Evolutionary conservation across 1,284 basidiomycete species (phyloP).

Genomic region (Microbotryum saponariae): DNA sequence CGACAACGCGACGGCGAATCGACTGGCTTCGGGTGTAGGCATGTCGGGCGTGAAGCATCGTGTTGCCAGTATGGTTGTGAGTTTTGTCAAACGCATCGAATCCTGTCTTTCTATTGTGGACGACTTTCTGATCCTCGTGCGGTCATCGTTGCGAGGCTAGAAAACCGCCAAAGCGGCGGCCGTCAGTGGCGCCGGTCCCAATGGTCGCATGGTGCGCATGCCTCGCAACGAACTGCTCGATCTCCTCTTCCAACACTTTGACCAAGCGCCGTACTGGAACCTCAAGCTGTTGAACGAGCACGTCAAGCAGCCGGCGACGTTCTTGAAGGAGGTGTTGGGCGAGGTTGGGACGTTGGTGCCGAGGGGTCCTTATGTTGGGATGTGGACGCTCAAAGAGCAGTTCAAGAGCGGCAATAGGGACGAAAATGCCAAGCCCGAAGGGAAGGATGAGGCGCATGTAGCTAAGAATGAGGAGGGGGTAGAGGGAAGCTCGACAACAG

Average conservation of each 20-base stretch:
- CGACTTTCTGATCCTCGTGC: not conserved
- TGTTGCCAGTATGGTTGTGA: conserved; percentile 35
- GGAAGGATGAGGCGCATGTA: too few relatives aligned
- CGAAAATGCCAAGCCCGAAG: too few relatives aligned
- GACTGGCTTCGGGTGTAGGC: conserved; percentile 36
- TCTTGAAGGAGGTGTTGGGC: conserved; percentile 75
- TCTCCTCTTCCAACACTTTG: conserved; percentile 70
- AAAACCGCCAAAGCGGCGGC: conserved; percentile 31
- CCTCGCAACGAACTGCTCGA: conserved; percentile 83
- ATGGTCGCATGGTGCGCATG: conserved; percentile 52
- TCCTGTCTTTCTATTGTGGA: too few relatives aligned
- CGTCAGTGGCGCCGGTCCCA: conserved; percentile 23
- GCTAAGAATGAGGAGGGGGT: too few relatives aligned
- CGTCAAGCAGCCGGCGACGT: conserved; percentile 83
- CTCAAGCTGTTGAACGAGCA: conserved; percentile 62
- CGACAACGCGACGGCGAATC: conserved; percentile 39
- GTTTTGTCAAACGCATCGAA: not conserved
- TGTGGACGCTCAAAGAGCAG: conserved; percentile 40
- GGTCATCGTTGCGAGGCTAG: not conserved
- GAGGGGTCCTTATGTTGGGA: conserved; percentile 54
- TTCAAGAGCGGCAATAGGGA: too few relatives aligned
- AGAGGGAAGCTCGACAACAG: too few relatives aligned
- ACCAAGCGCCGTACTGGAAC: conserved; percentile 70
- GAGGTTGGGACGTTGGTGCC: conserved; percentile 75
- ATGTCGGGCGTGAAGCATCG: conserved; percentile 25